Evolutionary conservation across 176 grass and related monocot genomes (phyloP).

Genomic region (Triticum dicoccoides): DNA sequence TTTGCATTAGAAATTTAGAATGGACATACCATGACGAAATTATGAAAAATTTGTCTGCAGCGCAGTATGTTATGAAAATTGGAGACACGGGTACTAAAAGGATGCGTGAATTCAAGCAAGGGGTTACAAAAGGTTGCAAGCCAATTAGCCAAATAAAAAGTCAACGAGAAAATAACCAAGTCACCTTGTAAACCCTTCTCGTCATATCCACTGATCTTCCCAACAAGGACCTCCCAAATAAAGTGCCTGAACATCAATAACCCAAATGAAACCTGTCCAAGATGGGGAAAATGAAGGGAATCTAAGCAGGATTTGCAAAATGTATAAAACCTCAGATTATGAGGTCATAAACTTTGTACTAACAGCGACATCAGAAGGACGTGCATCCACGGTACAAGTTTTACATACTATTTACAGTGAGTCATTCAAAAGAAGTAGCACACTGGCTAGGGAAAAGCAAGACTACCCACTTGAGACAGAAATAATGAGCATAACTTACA

Average conservation of each 20-base stretch:
- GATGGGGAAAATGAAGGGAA: neutral
- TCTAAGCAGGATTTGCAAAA: neutral
- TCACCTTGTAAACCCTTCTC: constrained; percentile 72
- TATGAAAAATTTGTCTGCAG: too few species aligned
- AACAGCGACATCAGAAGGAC: neutral
- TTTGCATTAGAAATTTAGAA: too few species aligned
- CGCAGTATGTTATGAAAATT: too few species aligned
- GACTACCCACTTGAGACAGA: neutral
- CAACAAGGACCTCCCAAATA: constrained; percentile 53
- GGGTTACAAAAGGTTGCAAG: too few species aligned
- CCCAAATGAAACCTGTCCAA: constrained; percentile 66
- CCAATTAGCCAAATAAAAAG: neutral
- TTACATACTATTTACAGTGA: neutral
- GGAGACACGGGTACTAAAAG: too few species aligned
- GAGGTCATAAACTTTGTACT: neutral
- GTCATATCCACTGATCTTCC: constrained; percentile 32
- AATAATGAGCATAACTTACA: neutral
- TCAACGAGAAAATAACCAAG: constrained; percentile 18
- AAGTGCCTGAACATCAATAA: constrained; percentile 78
- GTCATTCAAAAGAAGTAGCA: neutral
- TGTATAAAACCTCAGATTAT: neutral
- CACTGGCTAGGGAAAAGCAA: neutral
- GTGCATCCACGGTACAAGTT: neutral
- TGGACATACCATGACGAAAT: too few species aligned
- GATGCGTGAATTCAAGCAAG: too few species aligned